Percentiles rank a stretch among this genome's conserved stretches.
These are phyloP conservation scores for Lecanoromycetidae sp. DNA, from an alignment of 2,329 filamentous ascomycete species.

Conservation along the genomic window DNA sequence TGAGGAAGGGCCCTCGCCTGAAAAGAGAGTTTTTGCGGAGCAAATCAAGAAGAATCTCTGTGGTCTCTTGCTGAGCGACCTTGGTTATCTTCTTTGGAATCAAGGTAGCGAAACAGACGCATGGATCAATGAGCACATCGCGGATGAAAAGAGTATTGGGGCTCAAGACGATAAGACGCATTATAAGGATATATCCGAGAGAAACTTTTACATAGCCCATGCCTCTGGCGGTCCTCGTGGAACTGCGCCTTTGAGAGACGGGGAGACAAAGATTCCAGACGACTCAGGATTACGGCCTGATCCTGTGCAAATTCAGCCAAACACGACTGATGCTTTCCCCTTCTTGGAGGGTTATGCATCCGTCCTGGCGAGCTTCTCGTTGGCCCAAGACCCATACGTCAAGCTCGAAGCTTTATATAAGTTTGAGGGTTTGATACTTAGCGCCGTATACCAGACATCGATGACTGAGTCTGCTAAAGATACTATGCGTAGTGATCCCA, in stretches of 20 bases:
- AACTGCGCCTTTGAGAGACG: too few relatives aligned
- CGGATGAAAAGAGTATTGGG: not conserved
- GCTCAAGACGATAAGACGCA: not conserved
- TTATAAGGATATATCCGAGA: not conserved
- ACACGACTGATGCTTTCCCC: slow-evolving; percentile 48
- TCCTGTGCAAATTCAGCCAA: too few relatives aligned
- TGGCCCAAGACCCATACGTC: slow-evolving; percentile 73
- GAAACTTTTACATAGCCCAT: too few relatives aligned
- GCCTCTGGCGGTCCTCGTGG: too few relatives aligned
- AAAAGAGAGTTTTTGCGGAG: slow-evolving; percentile 51
- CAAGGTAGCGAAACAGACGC: slow-evolving; percentile 83
- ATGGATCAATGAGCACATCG: slow-evolving; percentile 49
- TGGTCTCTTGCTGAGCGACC: slow-evolving; percentile 75
- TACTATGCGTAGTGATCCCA: too few relatives aligned
- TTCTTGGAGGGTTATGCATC: slow-evolving; percentile 70
- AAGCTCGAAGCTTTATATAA: slow-evolving; percentile 78
- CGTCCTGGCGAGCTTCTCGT: slow-evolving; percentile 73
- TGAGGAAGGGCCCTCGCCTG: slow-evolving; percentile 45
- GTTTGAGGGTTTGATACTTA: slow-evolving; percentile 61
- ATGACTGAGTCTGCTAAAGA: not conserved
- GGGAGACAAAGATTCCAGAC: too few relatives aligned
- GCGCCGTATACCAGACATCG: slow-evolving; percentile 2
- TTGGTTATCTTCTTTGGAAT: slow-evolving; percentile 76
- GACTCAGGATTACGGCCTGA: too few relatives aligned
- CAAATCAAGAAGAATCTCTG: slow-evolving; percentile 69